phyloP scores from a whole-genome alignment of 768 basidiomycete species.

The Coprinopsis sp. region DNA sequence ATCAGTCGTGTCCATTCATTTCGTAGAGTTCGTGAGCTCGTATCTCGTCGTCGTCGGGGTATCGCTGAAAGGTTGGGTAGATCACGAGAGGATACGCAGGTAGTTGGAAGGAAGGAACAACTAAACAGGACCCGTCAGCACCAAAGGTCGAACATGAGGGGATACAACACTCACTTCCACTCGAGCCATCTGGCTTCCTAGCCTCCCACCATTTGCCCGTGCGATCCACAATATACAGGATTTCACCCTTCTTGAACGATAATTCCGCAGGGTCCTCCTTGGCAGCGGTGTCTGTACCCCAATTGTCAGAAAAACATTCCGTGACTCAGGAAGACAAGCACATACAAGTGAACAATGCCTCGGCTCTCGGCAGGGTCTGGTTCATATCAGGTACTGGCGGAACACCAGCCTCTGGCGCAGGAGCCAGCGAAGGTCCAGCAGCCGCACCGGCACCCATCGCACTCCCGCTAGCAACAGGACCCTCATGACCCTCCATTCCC shows the following conservation, averaged over 20 bases:
- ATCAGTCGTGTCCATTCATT: too few relatives aligned
- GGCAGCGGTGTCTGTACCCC: conserved; percentile 59
- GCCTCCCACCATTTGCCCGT: conserved; percentile 87
- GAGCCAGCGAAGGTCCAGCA: background rate
- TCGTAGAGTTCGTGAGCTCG: too few relatives aligned
- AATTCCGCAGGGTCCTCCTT: conserved; percentile 83
- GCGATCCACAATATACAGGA: conserved; percentile 76
- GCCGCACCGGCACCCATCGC: background rate
- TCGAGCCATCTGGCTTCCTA: conserved; percentile 54
- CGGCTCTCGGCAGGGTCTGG: conserved; percentile 12
- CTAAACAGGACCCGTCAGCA: conserved; percentile 1
- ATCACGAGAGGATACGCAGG: conserved; percentile 14
- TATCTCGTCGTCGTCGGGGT: too few relatives aligned
- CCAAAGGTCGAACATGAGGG: background rate
- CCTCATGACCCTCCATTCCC: background rate
- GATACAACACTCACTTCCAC: conserved; percentile 53
- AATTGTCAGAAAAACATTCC: background rate
- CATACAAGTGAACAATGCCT: conserved; percentile 46
- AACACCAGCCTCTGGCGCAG: background rate
- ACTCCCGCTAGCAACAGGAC: background rate
- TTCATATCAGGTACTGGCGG: background rate
- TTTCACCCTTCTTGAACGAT: conserved; percentile 79
- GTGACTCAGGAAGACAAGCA: conserved; percentile 9
- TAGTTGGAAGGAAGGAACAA: conserved; percentile 41
- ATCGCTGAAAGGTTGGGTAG: too few relatives aligned